phyloP scores from a whole-genome alignment of 257 asterid genomes.

The Euphrasia confusa region DNA sequence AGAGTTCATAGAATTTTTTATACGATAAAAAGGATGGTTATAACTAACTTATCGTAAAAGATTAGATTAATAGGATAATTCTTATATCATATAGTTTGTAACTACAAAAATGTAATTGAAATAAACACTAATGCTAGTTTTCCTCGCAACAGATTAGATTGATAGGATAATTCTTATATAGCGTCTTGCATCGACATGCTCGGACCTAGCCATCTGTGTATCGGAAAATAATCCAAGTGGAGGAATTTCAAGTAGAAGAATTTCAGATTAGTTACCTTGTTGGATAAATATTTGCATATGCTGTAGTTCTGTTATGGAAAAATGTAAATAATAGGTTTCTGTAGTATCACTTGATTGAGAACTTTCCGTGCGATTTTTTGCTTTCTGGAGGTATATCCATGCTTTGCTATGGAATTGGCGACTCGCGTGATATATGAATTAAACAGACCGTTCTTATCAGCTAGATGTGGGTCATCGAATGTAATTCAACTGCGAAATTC shows the following conservation, averaged over 20 bases:
- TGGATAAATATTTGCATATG: not conserved
- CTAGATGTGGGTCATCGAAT: not conserved
- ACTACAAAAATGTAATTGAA: slow-evolving; percentile 7
- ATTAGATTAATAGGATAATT: no score
- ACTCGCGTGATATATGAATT: not conserved
- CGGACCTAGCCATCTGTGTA: slow-evolving; percentile 1
- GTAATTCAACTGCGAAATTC: slow-evolving; percentile 2
- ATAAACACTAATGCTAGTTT: slow-evolving; percentile 1
- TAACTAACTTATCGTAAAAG: slow-evolving; percentile 9
- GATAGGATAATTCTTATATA: not conserved
- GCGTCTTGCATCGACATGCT: slow-evolving; percentile 2
- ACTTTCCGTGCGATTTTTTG: no score
- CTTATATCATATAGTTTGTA: not conserved
- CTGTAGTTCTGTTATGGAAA: not conserved
- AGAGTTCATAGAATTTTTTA: not conserved
- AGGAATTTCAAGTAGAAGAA: not conserved
- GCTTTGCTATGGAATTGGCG: no score
- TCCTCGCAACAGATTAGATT: not conserved
- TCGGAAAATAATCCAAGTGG: not conserved
- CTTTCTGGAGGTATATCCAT: no score
- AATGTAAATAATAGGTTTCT: no score
- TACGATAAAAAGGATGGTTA: not conserved
- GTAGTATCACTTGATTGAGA: no score
- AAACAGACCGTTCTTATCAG: not conserved
- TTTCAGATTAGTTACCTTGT: not conserved